phyloP scores from a whole-genome alignment of 1,284 basidiomycete species.

The Schizophyllum commune region DNA sequence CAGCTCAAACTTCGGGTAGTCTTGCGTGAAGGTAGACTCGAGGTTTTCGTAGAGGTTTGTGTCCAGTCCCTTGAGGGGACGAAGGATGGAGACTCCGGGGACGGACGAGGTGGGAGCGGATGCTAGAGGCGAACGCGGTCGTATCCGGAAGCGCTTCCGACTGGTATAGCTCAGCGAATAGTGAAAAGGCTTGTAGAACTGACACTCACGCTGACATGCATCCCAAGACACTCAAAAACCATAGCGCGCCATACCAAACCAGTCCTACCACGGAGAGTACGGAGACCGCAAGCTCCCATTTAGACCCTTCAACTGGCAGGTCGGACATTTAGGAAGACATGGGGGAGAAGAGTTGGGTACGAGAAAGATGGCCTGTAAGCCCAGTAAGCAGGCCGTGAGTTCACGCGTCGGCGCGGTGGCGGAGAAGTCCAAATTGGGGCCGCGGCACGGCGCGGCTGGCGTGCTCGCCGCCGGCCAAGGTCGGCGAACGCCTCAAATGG shows the following conservation, averaged over 20 bases:
- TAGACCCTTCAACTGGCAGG: not conserved
- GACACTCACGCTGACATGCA: slow-evolving; percentile 68
- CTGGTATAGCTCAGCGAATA: slow-evolving; percentile 29
- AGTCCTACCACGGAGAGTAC: slow-evolving; percentile 40
- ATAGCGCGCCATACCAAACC: slow-evolving; percentile 68
- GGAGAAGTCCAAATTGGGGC: not conserved
- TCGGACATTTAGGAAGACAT: not conserved
- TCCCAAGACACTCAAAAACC: slow-evolving; percentile 72
- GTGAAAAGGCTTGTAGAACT: slow-evolving; percentile 2
- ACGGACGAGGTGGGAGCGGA: slow-evolving; percentile 42
- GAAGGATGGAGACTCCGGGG: slow-evolving; percentile 86
- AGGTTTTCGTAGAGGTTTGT: slow-evolving; percentile 90
- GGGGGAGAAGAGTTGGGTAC: not conserved
- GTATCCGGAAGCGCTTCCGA: slow-evolving; percentile 61
- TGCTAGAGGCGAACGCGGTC: slow-evolving; percentile 57
- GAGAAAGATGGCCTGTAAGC: not conserved
- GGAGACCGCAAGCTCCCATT: not conserved
- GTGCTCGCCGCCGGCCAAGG: not conserved
- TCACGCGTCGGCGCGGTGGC: not conserved
- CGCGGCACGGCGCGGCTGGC: too few relatives aligned
- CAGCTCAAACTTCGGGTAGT: slow-evolving; percentile 85
- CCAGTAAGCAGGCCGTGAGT: not conserved
- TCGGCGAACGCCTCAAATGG: not conserved
- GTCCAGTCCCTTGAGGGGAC: slow-evolving; percentile 89
- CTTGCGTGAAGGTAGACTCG: slow-evolving; percentile 83